A percentile compares a stretch with the other conserved stretches of the same genome.
Conservation (phyloP, 768 basidiomycete genomes). For the Sporobolomyces pararoseus region DNA sequence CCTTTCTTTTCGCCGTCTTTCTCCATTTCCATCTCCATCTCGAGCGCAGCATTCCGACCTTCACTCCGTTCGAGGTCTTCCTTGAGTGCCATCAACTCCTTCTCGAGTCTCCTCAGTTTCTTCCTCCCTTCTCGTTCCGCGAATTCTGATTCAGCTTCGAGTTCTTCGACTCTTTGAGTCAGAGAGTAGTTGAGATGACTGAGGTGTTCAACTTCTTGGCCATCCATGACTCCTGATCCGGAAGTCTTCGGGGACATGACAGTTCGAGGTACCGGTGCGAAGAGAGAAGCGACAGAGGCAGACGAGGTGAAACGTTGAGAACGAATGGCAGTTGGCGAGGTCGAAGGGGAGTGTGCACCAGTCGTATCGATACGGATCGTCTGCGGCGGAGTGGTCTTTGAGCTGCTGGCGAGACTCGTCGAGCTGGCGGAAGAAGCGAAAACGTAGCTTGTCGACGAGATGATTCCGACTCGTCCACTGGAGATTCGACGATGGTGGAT, state of each 20-base stretch:
- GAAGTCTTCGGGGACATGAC: neutral
- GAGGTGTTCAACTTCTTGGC: constrained; percentile 18
- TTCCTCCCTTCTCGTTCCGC: constrained; percentile 34
- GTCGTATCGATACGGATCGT: constrained; percentile 6
- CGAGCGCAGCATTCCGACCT: constrained; percentile 30
- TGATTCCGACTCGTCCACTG: constrained; percentile 7
- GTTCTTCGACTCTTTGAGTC: constrained; percentile 23
- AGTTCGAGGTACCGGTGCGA: neutral
- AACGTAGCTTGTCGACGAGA: constrained; percentile 7
- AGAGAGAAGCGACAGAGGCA: constrained; percentile 7
- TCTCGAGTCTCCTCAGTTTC: constrained; percentile 42
- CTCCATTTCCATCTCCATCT: neutral
- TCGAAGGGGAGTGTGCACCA: neutral
- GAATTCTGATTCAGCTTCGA: constrained; percentile 29
- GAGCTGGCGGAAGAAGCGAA: neutral
- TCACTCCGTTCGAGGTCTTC: constrained; percentile 38
- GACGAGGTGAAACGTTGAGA: constrained; percentile 12
- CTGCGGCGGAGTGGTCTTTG: neutral
- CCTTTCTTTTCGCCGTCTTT: no score
- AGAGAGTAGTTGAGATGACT: constrained; percentile 34
- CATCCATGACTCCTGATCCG: neutral
- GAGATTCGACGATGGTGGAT: constrained; percentile 11
- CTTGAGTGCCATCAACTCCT: constrained; percentile 37
- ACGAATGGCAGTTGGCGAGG: constrained; percentile 8
- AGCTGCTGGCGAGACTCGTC: neutral